Evolutionary conservation across 2,329 filamentous ascomycete species (phyloP).

Genomic region (Botrytis aclada): DNA sequence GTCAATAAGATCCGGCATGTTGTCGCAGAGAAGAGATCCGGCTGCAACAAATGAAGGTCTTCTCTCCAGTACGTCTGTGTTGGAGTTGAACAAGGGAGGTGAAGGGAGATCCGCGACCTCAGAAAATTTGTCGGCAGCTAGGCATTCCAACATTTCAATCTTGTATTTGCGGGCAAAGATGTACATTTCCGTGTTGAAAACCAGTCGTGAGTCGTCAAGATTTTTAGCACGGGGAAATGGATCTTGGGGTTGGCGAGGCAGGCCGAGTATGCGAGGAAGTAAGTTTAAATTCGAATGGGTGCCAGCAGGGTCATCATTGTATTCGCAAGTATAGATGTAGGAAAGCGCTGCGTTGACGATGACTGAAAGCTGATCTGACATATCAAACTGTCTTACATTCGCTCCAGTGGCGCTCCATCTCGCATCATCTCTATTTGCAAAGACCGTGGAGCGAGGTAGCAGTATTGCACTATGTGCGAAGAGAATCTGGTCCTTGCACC

Average conservation of each 20-base stretch:
- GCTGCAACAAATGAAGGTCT: not conserved
- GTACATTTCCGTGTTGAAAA: not conserved
- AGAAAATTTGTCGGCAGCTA: not conserved
- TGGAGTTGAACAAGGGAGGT: not conserved
- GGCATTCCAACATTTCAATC: not conserved
- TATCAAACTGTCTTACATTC: not conserved
- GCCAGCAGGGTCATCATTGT: not conserved
- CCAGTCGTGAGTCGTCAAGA: not conserved
- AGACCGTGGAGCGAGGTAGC: not conserved
- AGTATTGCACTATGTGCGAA: not conserved
- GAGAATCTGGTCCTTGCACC: not conserved
- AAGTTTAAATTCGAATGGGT: not conserved
- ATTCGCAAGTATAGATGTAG: not conserved
- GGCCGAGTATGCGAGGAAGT: too few relatives aligned
- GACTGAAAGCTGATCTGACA: not conserved
- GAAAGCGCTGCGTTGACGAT: not conserved
- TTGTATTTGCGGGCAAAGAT: not conserved
- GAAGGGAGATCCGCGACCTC: not conserved
- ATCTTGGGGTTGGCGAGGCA: not conserved
- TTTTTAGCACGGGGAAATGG: not conserved
- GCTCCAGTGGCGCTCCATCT: not conserved
- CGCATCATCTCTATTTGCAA: not conserved
- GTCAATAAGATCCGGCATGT: not conserved
- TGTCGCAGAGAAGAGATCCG: not conserved
- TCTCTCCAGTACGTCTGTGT: not conserved